A percentile compares a stretch with the other conserved stretches of the same genome.
Evolutionary conservation across 495 filamentous ascomycete species (phyloP).

Genomic region (Chaetomium cochliodes): DNA sequence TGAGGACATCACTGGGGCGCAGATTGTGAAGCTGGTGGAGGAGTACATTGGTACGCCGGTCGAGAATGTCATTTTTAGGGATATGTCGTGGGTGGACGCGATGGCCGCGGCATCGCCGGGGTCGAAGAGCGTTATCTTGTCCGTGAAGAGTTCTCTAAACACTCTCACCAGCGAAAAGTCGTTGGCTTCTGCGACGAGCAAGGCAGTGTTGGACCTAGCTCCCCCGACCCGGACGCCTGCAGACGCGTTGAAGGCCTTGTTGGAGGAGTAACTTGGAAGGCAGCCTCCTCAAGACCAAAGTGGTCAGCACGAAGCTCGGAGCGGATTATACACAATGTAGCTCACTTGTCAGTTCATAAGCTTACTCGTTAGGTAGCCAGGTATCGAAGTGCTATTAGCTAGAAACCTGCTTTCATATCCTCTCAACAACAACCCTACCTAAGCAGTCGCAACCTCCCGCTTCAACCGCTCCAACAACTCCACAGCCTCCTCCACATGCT

Average conservation of each 20-base stretch:
- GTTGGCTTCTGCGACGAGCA: constrained; percentile 40
- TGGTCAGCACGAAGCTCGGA: too few relatives aligned
- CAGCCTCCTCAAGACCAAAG: too few relatives aligned
- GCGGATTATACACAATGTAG: too few relatives aligned
- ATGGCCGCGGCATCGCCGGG: constrained; percentile 24
- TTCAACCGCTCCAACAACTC: too few relatives aligned
- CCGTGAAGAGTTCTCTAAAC: constrained; percentile 29
- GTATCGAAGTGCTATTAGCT: too few relatives aligned
- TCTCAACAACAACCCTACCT: too few relatives aligned
- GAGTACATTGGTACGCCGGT: constrained; percentile 39
- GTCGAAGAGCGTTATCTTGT: constrained; percentile 26
- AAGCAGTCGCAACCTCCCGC: too few relatives aligned
- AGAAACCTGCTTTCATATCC: too few relatives aligned
- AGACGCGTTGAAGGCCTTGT: constrained; percentile 14
- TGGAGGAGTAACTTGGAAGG: constrained; percentile 12
- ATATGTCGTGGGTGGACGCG: constrained; percentile 38
- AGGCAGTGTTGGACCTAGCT: constrained; percentile 27
- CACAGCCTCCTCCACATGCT: too few relatives aligned
- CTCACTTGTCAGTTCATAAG: too few relatives aligned
- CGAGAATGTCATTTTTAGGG: constrained; percentile 41
- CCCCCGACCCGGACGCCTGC: constrained; percentile 21
- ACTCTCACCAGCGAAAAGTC: constrained; percentile 36
- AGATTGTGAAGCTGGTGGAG: constrained; percentile 46
- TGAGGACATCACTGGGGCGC: constrained; percentile 42
- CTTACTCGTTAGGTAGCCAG: too few relatives aligned